These are phyloP conservation scores for Grosmannia serpens DNA, from an alignment of 2,329 filamentous ascomycete genomes.

Conservation along the genomic window DNA sequence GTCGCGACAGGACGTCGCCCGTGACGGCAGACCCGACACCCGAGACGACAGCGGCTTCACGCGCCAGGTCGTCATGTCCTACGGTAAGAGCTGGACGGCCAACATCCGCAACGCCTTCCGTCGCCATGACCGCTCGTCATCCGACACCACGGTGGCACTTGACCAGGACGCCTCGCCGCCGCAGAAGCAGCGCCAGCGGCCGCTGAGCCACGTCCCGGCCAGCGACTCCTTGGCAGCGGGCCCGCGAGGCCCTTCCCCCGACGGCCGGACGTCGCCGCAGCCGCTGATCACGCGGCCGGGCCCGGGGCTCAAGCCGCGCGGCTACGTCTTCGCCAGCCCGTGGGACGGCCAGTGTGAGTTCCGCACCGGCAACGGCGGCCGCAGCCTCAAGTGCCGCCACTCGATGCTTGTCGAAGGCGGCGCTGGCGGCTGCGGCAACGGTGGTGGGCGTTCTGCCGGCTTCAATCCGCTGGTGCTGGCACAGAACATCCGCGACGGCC, in stretches of 20 bases:
- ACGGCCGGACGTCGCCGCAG: too few species aligned
- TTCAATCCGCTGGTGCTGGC: conserved; percentile 34
- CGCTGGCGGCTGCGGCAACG: neutral
- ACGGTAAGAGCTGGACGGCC: conserved; percentile 36
- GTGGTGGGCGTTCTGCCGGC: conserved; percentile 14
- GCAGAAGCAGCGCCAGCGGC: neutral
- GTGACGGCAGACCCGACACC: neutral
- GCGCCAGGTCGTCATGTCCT: conserved; percentile 47
- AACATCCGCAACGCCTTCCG: conserved; percentile 35
- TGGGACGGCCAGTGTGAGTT: conserved; percentile 88
- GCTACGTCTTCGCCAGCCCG: conserved; percentile 71
- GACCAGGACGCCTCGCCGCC: neutral
- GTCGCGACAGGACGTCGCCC: neutral
- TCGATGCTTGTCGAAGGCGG: conserved; percentile 32
- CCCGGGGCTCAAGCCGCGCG: conserved; percentile 41
- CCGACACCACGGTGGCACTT: conserved; percentile 7
- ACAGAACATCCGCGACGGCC: conserved; percentile 19
- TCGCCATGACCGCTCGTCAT: conserved; percentile 3
- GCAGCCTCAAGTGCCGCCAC: conserved; percentile 64
- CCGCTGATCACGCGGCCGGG: conserved; percentile 29
- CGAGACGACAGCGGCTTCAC: conserved; percentile 24
- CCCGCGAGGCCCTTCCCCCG: too few species aligned
- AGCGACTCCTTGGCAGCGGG: neutral
- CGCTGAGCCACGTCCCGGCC: neutral
- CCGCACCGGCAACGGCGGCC: conserved; percentile 62